Percentiles rank a stretch among this genome's conserved stretches.
phyloP scores from a whole-genome alignment of 352 stramenopile genomes.

The Phytophthora agathidicida region DNA sequence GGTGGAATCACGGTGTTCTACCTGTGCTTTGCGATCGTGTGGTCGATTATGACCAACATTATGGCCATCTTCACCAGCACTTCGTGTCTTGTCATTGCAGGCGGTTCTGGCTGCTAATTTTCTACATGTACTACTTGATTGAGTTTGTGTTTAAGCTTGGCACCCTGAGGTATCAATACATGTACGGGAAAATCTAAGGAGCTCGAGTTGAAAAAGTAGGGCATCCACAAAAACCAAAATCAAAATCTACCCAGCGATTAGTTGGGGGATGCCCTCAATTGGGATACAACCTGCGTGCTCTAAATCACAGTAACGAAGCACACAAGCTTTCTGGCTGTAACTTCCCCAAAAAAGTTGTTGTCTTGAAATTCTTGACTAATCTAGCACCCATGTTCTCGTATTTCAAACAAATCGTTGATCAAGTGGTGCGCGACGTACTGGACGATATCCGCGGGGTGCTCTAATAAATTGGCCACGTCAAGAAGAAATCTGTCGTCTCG shows the following conservation, averaged over 20 bases:
- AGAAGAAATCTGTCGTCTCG: conserved; percentile 37
- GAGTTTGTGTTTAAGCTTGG: neutral
- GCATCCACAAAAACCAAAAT: too few species aligned
- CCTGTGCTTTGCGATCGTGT: conserved; percentile 12
- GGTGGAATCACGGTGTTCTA: conserved; percentile 10
- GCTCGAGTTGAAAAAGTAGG: too few species aligned
- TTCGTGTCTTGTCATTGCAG: conserved; percentile 15
- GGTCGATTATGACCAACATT: conserved; percentile 24
- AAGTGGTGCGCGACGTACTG: conserved; percentile 50
- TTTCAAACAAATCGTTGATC: conserved; percentile 41
- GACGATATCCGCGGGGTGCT: conserved; percentile 42
- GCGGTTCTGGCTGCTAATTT: neutral
- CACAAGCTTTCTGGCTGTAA: too few species aligned
- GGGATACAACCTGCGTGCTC: too few species aligned
- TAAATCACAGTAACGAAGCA: too few species aligned
- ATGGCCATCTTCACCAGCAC: conserved; percentile 22
- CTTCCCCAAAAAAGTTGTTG: too few species aligned
- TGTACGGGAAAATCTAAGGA: too few species aligned
- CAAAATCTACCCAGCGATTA: too few species aligned
- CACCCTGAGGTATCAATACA: too few species aligned
- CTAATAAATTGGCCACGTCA: conserved; percentile 48
- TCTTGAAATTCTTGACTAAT: too few species aligned
- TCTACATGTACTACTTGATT: neutral
- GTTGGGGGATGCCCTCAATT: too few species aligned
- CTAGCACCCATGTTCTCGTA: too few species aligned